Evolutionary conservation across 2,329 filamentous ascomycete species (phyloP).

Genomic region (Albophoma yamanashiensis): DNA sequence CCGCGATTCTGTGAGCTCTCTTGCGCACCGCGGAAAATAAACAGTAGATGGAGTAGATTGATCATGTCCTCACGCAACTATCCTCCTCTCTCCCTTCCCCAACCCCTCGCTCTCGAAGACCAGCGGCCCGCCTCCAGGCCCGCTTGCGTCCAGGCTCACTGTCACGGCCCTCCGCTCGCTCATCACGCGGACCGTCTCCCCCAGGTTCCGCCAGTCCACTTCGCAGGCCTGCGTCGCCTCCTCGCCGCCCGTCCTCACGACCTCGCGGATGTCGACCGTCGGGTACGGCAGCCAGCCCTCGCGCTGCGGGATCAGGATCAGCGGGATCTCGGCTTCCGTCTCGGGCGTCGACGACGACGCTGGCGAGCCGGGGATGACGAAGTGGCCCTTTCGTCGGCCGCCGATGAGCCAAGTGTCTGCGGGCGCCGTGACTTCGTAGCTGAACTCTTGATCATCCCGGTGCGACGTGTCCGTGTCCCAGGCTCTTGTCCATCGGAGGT

Average conservation of each 20-base stretch:
- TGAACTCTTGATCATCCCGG: conserved; percentile 55
- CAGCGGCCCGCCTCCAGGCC: conserved; percentile 53
- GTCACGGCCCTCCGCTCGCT: conserved; percentile 63
- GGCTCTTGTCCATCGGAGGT: conserved; percentile 49
- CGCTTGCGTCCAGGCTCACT: conserved; percentile 58
- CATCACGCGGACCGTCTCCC: conserved; percentile 66
- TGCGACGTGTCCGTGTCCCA: conserved; percentile 42
- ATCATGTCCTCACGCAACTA: conserved; percentile 20
- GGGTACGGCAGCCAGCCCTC: conserved; percentile 73
- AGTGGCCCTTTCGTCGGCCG: conserved; percentile 69
- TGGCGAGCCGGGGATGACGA: conserved; percentile 41
- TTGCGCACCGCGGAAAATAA: too few relatives aligned
- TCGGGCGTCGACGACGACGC: conserved; percentile 30
- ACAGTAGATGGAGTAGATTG: too few relatives aligned
- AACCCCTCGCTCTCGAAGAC: conserved; percentile 49
- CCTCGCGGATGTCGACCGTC: conserved; percentile 63
- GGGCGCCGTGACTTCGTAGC: conserved; percentile 69
- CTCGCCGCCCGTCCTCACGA: conserved; percentile 21
- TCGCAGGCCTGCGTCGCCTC: conserved; percentile 45
- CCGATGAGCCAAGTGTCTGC: conserved; percentile 77
- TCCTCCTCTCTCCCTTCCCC: conserved; percentile 18
- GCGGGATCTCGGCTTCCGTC: conserved; percentile 47
- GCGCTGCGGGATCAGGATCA: conserved; percentile 72
- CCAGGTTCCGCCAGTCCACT: conserved; percentile 68
- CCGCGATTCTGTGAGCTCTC: too few relatives aligned